Conservation (phyloP, 116 monocot genomes). For the Cymodocea nodosa region DNA sequence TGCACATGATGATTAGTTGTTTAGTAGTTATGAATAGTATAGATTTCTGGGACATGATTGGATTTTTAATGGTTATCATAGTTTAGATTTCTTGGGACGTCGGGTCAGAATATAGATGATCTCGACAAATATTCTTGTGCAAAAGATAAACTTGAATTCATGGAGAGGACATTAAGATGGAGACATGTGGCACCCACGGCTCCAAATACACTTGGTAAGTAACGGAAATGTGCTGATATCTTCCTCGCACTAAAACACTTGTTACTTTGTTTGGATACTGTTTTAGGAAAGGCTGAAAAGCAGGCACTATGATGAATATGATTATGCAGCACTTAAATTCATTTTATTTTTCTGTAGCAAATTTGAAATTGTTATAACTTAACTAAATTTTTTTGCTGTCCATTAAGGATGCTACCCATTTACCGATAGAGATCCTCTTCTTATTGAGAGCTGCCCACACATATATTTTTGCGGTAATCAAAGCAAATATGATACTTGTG, state of each 20-base stretch:
- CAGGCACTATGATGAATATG: no score
- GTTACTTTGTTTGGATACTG: background rate
- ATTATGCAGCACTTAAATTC: no score
- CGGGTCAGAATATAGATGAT: slow-evolving; percentile 96
- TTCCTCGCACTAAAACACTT: background rate
- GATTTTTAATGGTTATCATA: slow-evolving; percentile 8
- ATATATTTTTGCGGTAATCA: slow-evolving; percentile 92
- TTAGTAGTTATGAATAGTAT: background rate
- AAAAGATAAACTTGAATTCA: slow-evolving; percentile 63
- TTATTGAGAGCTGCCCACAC: slow-evolving; percentile 82
- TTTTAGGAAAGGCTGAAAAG: background rate
- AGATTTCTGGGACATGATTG: slow-evolving; percentile 97
- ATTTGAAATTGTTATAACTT: no score
- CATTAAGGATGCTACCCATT: slow-evolving; percentile 85
- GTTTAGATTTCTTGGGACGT: slow-evolving; percentile 83
- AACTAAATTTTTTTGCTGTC: background rate
- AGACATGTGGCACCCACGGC: slow-evolving; percentile 91
- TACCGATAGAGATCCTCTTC: slow-evolving; percentile 82
- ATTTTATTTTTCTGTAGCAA: no score
- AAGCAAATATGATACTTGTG: slow-evolving; percentile 54
- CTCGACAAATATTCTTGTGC: slow-evolving; percentile 86
- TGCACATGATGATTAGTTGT: no score
- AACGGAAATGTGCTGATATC: background rate
- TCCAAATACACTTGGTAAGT: slow-evolving; percentile 91
- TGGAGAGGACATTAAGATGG: slow-evolving; percentile 95